phyloP scores from a whole-genome alignment of 805 yeast species.

The Teunomyces panamensis region DNA sequence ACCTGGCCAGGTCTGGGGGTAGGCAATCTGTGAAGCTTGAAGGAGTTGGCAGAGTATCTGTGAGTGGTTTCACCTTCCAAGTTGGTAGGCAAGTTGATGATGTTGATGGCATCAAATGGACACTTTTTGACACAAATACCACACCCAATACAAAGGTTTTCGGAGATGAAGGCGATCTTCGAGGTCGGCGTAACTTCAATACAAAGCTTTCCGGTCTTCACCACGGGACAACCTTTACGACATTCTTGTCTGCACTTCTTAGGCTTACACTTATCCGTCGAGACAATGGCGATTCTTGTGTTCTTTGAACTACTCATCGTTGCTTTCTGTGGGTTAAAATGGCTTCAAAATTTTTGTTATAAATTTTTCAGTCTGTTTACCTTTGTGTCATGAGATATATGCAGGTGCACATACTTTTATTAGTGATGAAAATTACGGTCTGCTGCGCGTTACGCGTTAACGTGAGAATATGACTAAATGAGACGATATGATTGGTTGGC shows the following conservation, averaged over 20 bases:
- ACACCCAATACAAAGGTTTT: constrained; percentile 94
- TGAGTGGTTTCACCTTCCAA: constrained; percentile 91
- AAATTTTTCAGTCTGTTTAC: neutral
- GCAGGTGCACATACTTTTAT: neutral
- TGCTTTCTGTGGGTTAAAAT: neutral
- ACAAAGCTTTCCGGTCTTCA: constrained; percentile 95
- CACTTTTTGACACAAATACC: constrained; percentile 99
- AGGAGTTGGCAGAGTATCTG: constrained; percentile 96
- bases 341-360: neutral
- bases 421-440: constrained; percentile 3
- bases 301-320: constrained; percentile 37
- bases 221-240: constrained; percentile 95
- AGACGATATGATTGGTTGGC: neutral
- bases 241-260: constrained; percentile 99
- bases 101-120: constrained; percentile 95
- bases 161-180: constrained; percentile 93
- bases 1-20: constrained; percentile 99
- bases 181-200: constrained; percentile 90
- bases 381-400: neutral
- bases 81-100: constrained; percentile 94
- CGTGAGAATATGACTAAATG: constrained; percentile 2
- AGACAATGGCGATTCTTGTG: constrained; percentile 94
- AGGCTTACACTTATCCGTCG: constrained; percentile 93
- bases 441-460: neutral
- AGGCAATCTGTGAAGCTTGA: constrained; percentile 94